Base-by-base conservation (phyloP, 495 filamentous ascomycete species). In the Lichenothelia convexa region DNA sequence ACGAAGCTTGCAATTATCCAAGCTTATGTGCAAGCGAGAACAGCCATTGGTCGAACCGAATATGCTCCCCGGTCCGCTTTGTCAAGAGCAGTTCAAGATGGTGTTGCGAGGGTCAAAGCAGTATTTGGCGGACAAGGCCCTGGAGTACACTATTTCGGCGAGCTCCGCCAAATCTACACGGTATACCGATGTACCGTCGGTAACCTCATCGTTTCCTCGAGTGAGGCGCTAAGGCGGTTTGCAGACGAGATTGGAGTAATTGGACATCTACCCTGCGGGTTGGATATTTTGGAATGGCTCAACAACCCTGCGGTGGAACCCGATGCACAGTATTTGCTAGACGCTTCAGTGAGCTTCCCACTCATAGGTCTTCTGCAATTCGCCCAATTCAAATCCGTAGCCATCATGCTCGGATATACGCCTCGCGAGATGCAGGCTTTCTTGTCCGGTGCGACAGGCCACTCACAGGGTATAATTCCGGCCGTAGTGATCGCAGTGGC, bases 141-240 rank as follows among this genome's bases (percentile, higher is more conserved):
- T 55, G 93, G 94, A 40, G 85, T 95, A 55, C 89, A 95, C 56
- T 99, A 95, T 58, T 99, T 95, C 51, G 86, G 94, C 38, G 91
- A 99, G 59, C 69, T 99, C 24, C 74, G 87, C 26, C 77, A 87
- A 55, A 66, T 95, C 22, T 91, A 86, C 62, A 70, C 65, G 32
- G 91, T 82, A 11, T 99, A 99, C 56, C 75, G 79, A 1, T 78
- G 79, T 2, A 82, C 95, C 36, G 73, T 95, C 3, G 80, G 83
- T 38, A 78, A 89, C 30, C 68, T 94, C 31, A 70, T 99, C 47
- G 60, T 61, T 22, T 67, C 74, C 17, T 78, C 82, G 1, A 83
- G 87, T 2, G 71, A 84, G 44, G 71, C 86, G 24, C 69, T 99
- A 18, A 82, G 80, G 45, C 68, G 63, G 3, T 68, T 99, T 12